A percentile compares a stretch with the other conserved stretches of the same genome.
Conservation (phyloP, 139 green algal species). For the Nannochloris sp. region DNA sequence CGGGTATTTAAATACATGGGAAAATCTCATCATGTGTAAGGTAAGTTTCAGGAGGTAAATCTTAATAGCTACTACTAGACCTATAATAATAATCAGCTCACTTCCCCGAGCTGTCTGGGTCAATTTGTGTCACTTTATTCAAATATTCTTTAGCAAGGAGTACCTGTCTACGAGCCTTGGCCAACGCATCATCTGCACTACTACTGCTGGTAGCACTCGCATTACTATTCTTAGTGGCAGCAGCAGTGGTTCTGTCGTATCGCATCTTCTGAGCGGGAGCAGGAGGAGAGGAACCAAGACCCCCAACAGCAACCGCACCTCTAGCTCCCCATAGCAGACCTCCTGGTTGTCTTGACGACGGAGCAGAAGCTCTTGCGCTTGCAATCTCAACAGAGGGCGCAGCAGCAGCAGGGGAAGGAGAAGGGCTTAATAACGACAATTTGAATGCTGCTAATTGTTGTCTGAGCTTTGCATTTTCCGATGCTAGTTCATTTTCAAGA, state of each 20-base stretch:
- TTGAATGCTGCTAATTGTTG: not conserved
- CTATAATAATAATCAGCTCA: too few relatives aligned
- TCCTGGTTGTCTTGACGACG: too few relatives aligned
- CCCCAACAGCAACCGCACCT: not conserved
- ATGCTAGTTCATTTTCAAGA: not conserved
- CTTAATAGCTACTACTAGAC: too few relatives aligned
- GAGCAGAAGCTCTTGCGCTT: not conserved
- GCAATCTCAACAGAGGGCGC: not conserved
- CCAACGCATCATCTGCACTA: conserved; percentile 12
- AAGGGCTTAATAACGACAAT: not conserved
- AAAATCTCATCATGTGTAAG: too few relatives aligned
- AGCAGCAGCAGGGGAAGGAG: not conserved
- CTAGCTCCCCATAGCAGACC: too few relatives aligned
- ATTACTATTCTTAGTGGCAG: not conserved
- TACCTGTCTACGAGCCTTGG: conserved; percentile 22
- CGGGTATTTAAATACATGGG: too few relatives aligned
- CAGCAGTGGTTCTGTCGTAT: not conserved
- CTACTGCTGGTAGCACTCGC: not conserved
- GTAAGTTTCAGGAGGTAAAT: too few relatives aligned
- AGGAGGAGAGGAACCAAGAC: not conserved
- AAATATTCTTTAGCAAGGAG: conserved; percentile 27
- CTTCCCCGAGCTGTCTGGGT: not conserved
- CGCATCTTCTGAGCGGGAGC: not conserved
- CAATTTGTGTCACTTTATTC: conserved; percentile 7
- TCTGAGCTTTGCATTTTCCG: not conserved